Base-by-base conservation (phyloP, 2,329 filamentous ascomycete genomes). In the Hymenoscyphus infarciens region DNA sequence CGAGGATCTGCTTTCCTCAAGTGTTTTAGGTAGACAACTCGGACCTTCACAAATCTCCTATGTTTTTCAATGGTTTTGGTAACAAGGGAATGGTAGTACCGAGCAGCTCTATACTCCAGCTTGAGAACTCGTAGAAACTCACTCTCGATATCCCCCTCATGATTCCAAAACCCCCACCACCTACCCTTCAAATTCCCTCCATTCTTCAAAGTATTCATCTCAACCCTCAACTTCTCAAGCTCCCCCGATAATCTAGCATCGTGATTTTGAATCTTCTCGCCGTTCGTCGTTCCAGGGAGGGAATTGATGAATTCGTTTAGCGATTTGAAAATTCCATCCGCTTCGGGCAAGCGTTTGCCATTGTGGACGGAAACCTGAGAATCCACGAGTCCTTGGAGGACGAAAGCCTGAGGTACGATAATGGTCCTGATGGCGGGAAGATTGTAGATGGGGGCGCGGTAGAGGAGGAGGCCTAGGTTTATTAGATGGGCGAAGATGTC, bases 401-500 rank as follows among this genome's bases (percentile, higher is more conserved):
- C 19, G 2, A 22, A 13, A 3, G 45, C 45, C 10, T 52, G 19
- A 4, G 45, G 45, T 1, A 52, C 4, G 10, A 52, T 19, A 11
- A 19, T 6, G 3, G 22, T 25, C 19, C 45, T 19, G 45, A 52
- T 25, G 19, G 19, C n/a, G 10, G 45, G 45, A 19, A 52, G 45
- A n/a, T 52, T 52, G 45, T 25, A 52, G 45, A 52, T 52, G 8
- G 45, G 45, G 3, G 45, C 8, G 3, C 45, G 45, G 45, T 52
- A 52, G 45, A 52, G n/a, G 3, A 22, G 19, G 19, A 52, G 45
- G 13, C 45, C 45, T 52, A n/a, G 25, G 45, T 52, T 52, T 13
- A 52, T 52, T 22, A 52, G 45, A n/a, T 52, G 45, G 1, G 45
- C 45, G 45, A 52, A 52, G 45, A 52, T 52, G 45, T 52, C 45